These are phyloP conservation scores for Taiozyma sp. DNA, from an alignment of 1,139 yeast species.

Conservation along the genomic window DNA sequence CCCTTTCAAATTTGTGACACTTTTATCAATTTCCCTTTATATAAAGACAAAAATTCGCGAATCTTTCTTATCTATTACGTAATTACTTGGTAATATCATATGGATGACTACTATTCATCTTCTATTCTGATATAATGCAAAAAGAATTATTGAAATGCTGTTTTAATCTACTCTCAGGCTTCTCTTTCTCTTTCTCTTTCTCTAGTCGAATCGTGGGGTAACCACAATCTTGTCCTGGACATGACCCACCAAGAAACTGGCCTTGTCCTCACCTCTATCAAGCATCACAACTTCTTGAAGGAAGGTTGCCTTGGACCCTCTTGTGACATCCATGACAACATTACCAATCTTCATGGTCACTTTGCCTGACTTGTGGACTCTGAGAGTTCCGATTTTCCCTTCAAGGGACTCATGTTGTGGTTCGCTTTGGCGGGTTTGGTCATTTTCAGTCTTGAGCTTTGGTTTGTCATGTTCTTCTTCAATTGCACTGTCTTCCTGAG, in stretches of 20 bases:
- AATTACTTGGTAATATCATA: not conserved
- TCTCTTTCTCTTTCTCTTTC: not conserved
- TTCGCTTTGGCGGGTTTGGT: constrained; percentile 14
- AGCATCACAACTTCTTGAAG: constrained; percentile 67
- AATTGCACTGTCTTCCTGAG: not conserved
- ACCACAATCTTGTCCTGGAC: constrained; percentile 39
- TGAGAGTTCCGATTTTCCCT: constrained; percentile 67
- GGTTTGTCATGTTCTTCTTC: not conserved
- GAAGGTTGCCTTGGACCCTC: constrained; percentile 70
- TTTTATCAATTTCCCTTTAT: not conserved
- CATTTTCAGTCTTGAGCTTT: not conserved
- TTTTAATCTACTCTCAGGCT: not conserved
- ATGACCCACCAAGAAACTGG: constrained; percentile 55
- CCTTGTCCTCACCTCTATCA: constrained; percentile 37
- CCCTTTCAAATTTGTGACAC: not conserved
- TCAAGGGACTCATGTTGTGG: constrained; percentile 19
- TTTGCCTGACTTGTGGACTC: constrained; percentile 79
- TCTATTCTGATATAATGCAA: not conserved
- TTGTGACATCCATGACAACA: constrained; percentile 58
- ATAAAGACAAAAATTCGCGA: not conserved
- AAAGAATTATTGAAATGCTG: not conserved
- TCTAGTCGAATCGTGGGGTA: constrained; percentile 29
- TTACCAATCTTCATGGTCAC: constrained; percentile 70
- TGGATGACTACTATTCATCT: not conserved
- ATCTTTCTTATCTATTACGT: not conserved